Conservation (phyloP, 345 rosid species). For the Gossypium turneri region DNA sequence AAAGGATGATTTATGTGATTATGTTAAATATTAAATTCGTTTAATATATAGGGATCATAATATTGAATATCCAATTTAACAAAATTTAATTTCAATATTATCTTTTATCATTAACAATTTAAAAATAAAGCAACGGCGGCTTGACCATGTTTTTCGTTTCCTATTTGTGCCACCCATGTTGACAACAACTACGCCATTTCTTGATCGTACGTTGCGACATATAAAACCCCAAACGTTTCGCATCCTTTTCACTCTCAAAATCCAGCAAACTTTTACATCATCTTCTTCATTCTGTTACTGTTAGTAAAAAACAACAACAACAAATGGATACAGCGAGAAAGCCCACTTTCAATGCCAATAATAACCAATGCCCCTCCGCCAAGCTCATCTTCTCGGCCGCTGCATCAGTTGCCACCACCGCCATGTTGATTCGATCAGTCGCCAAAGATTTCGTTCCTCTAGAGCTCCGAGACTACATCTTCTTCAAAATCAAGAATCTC, state of each 20-base stretch:
- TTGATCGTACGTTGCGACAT: not conserved
- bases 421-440: slow-evolving; percentile 32
- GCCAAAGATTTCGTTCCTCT: slow-evolving; percentile 27
- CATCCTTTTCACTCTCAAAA: not conserved
- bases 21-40: too few species aligned
- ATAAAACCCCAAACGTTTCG: not conserved
- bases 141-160: too few species aligned
- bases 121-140: too few species aligned
- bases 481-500: slow-evolving; percentile 16
- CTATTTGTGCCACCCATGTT: too few species aligned
- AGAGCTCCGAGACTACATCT: slow-evolving; percentile 31
- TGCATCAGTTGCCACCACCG: slow-evolving; percentile 35
- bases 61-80: too few species aligned
- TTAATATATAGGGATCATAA: too few species aligned
- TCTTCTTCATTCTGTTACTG: not conserved
- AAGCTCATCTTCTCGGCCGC: slow-evolving; percentile 30
- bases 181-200: too few species aligned
- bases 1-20: too few species aligned
- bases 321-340: not conserved
- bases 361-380: slow-evolving; percentile 21
- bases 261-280: not conserved
- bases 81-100: too few species aligned
- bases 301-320: not conserved
- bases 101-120: too few species aligned
- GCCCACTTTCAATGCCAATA: not conserved